A percentile compares a stretch with the other conserved stretches of the same genome.
phyloP scores from a whole-genome alignment of 2,329 filamentous ascomycete species.

The Acephala macrosclerotiorum region DNA sequence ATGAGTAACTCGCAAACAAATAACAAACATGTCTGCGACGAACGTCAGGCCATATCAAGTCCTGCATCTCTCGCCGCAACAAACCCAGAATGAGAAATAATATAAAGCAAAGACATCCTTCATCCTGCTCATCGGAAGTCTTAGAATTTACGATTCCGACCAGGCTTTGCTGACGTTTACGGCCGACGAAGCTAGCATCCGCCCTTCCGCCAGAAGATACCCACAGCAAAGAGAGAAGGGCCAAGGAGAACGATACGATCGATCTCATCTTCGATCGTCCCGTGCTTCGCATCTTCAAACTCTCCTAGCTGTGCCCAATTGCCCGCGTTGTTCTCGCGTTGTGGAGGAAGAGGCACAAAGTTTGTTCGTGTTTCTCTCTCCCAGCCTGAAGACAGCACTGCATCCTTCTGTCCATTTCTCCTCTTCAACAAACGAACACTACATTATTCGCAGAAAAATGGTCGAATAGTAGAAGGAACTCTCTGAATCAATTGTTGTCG shows the following conservation, averaged over 20 bases:
- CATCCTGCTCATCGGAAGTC: not conserved
- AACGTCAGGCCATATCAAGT: not conserved
- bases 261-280: not conserved
- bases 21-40: not conserved
- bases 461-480: not conserved
- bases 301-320: slow-evolving; percentile 1
- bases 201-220: not conserved
- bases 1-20: not conserved
- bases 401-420: not conserved
- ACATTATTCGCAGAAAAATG: not conserved
- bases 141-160: not conserved
- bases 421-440: not conserved
- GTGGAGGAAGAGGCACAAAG: slow-evolving; percentile 9
- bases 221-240: not conserved
- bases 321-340: not conserved
- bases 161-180: not conserved
- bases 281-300: not conserved
- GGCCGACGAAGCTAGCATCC: not conserved
- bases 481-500: not conserved
- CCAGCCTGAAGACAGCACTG: not conserved
- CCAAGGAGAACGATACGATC: slow-evolving; percentile 5
- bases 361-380: not conserved
- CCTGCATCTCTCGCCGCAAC: not conserved
- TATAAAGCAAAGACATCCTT: not conserved
- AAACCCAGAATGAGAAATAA: not conserved